These are phyloP conservation scores for Cutaneotrichosporon sp. DNA, from an alignment of 1,284 basidiomycete genomes.

Conservation along the genomic window DNA sequence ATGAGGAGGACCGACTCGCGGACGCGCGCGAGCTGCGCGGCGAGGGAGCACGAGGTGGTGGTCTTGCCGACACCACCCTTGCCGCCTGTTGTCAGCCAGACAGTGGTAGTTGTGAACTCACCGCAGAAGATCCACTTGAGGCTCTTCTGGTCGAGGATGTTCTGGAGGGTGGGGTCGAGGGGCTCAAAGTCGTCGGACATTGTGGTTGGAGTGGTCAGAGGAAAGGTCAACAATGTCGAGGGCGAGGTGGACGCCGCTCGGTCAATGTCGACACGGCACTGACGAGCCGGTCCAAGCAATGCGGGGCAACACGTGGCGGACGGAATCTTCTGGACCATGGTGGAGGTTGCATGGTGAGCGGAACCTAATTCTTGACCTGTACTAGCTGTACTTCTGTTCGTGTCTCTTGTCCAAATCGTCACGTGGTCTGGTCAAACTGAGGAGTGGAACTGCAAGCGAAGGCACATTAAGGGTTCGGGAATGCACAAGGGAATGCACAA, in stretches of 20 bases:
- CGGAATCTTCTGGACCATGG: not conserved
- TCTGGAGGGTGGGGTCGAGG: constrained; percentile 79
- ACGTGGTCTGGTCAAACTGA: no score
- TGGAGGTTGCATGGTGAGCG: not conserved
- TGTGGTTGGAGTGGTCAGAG: not conserved
- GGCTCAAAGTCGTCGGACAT: constrained; percentile 44
- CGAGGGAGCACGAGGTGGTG: constrained; percentile 90
- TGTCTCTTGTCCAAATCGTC: no score
- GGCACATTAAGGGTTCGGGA: no score
- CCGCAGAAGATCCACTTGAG: constrained; percentile 97
- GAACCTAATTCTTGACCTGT: not conserved
- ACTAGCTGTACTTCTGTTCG: no score
- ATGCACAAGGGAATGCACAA: no score
- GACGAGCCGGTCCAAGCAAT: not conserved
- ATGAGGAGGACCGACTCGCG: constrained; percentile 92
- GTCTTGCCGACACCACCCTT: constrained; percentile 95
- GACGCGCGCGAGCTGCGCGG: constrained; percentile 84
- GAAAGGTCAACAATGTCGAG: constrained; percentile 6
- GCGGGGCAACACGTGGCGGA: not conserved
- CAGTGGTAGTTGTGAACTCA: constrained; percentile 55
- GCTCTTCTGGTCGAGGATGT: constrained; percentile 81
- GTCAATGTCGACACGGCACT: not conserved
- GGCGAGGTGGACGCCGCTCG: not conserved
- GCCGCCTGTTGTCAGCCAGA: constrained; percentile 64
- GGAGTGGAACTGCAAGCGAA: no score